phyloP scores from a whole-genome alignment of 768 basidiomycete genomes.

The Tylopilus sp. region DNA sequence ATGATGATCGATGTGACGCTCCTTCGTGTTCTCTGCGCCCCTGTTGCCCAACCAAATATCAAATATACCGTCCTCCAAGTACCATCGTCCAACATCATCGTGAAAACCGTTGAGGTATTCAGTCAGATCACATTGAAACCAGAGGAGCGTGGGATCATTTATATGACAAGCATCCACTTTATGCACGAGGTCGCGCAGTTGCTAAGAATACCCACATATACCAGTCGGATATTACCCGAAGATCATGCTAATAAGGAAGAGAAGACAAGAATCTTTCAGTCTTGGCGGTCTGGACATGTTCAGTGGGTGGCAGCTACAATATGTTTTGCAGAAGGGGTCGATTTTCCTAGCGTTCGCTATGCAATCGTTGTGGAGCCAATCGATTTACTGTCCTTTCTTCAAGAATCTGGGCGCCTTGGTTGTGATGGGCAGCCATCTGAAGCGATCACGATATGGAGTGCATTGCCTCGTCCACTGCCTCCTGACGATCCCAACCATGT shows the following conservation, averaged over 20 bases:
- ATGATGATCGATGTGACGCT: background rate
- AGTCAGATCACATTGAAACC: background rate
- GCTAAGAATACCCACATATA: background rate
- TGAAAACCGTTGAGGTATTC: background rate
- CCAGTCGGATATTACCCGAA: background rate
- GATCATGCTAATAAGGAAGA: background rate
- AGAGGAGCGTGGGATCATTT: slow-evolving; percentile 1
- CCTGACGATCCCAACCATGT: background rate
- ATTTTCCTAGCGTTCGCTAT: background rate
- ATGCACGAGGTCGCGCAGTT: background rate
- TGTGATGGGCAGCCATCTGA: background rate
- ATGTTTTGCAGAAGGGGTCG: slow-evolving; percentile 5
- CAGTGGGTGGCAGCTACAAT: slow-evolving; percentile 1
- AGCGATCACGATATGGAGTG: slow-evolving; percentile 5
- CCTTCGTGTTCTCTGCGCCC: background rate
- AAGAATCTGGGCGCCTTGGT: slow-evolving; percentile 12
- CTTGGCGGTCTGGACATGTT: background rate
- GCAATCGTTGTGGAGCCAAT: background rate
- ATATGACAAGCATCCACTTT: background rate
- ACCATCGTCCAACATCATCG: rapidly evolving
- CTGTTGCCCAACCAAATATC: background rate
- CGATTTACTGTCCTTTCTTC: slow-evolving; percentile 11
- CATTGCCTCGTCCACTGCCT: rapidly evolving
- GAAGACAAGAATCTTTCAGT: background rate
- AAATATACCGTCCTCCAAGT: background rate